Base-by-base conservation (phyloP, 305 asterid species). In the Striga hermonthica region DNA sequence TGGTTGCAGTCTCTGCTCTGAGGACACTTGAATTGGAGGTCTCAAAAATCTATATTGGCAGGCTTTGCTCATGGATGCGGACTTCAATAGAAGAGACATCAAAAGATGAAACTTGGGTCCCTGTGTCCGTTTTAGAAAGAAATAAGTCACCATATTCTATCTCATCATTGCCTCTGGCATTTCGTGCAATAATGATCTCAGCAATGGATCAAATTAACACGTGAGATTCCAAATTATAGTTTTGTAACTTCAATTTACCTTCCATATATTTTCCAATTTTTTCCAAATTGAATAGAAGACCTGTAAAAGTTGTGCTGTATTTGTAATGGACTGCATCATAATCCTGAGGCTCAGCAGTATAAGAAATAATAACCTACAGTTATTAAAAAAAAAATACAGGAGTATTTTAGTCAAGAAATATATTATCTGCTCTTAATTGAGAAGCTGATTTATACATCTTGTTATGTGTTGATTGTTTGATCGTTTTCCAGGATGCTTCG, bases 31-130 rank as follows among this genome's bases (percentile, higher is more conserved):
- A 88, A 75, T 86, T 83, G 58, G 95, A 93, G 82, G 78, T 86
- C 68, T 88, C 97, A 50, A 93, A 85, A 75, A 78, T 86, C 74
- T 93, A 88, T 78, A 84, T 88, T 76, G 65, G 79, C 70, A 86
- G 97, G 88, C 90, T 93, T 50, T 88, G 99, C 80, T 85, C 97
- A 50, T 93, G 99, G 99, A 93, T 93, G 97, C 90, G 93, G 57
- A 72, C 86, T 70, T 82, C 96, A 69, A 79, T 87, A 44, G 95
- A 88, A 67, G 99, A 88, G 82, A 82, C 90, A 80, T 81, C 95
- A 16, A 90, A 80, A 75, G 89, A 84, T 69, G 99, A 93, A 80
- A 76, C 96, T 57, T 93, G 97, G 97, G 78, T 86, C 45, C 87
- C 96, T 3, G 93, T 93, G 61, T 93, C 99, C 62, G 80, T 85